Evolutionary conservation across 2,329 filamentous ascomycete species (phyloP).

Genomic region (Neophaeococcomyces mojaviensis): DNA sequence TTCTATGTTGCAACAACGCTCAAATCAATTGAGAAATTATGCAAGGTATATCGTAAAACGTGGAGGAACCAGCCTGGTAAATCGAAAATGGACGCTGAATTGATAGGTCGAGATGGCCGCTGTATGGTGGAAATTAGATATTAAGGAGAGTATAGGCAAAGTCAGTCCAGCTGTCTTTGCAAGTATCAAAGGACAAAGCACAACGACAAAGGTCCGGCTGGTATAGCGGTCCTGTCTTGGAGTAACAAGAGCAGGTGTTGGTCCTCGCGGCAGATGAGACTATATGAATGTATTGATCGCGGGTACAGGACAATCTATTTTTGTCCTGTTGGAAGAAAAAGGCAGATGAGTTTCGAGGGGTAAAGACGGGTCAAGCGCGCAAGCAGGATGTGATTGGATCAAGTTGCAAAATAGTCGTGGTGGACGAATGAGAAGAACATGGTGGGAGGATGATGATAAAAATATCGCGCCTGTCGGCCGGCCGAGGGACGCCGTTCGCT

Average conservation of each 20-base stretch:
- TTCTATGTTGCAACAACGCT: background rate
- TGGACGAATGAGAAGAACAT: conserved; percentile 21
- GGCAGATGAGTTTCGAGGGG: conserved; percentile 12
- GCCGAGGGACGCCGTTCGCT: conserved; percentile 11
- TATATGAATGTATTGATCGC: conserved; percentile 5
- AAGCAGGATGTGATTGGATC: conserved; percentile 11
- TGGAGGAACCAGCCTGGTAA: conserved; percentile 6
- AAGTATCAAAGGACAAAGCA: conserved; percentile 28
- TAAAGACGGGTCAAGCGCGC: conserved; percentile 9
- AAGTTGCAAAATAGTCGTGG: conserved; percentile 14
- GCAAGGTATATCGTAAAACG: conserved; percentile 1
- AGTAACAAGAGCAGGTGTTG: conserved; percentile 2
- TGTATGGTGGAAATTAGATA: conserved; percentile 10
- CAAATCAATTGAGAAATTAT: conserved; percentile 2
- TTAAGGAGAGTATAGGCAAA: conserved; percentile 29
- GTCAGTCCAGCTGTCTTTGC: conserved; percentile 36
- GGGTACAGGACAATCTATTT: conserved; percentile 12
- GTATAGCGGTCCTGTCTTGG: conserved; percentile 7
- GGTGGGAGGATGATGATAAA: conserved; percentile 22
- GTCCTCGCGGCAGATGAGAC: conserved; percentile 8
- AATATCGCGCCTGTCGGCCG: conserved; percentile 22
- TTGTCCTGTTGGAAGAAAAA: conserved; percentile 6
- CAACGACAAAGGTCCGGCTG: conserved; percentile 15
- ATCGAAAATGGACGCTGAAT: background rate
- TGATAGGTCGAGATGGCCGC: background rate